phyloP scores from a whole-genome alignment of 805 yeast genomes.

The Yamadazyma phyllophila region DNA sequence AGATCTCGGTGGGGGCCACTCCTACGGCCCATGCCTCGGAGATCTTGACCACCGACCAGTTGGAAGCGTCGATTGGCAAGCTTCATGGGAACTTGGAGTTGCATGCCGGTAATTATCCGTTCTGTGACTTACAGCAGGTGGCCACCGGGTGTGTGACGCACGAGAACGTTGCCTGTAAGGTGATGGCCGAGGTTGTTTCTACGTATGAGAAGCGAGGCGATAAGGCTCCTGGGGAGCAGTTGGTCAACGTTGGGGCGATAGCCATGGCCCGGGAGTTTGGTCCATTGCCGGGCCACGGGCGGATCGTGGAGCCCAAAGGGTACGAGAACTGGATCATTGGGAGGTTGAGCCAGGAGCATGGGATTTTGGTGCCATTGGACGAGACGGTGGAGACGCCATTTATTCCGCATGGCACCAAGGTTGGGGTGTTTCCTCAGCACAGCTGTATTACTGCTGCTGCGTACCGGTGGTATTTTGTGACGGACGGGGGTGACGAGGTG shows the following conservation, averaged over 20 bases:
- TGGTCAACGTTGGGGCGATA: slow-evolving; percentile 72
- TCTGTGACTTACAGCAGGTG: slow-evolving; percentile 75
- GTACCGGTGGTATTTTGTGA: slow-evolving; percentile 55
- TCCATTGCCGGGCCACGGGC: slow-evolving; percentile 59
- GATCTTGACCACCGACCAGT: slow-evolving; percentile 19
- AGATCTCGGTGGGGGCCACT: slow-evolving; percentile 76
- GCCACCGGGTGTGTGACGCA: slow-evolving; percentile 61
- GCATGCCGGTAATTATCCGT: slow-evolving; percentile 80
- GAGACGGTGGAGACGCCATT: slow-evolving; percentile 27
- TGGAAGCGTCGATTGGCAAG: slow-evolving; percentile 18
- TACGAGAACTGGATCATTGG: slow-evolving; percentile 63
- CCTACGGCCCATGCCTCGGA: slow-evolving; percentile 70
- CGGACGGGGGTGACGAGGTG: slow-evolving; percentile 42
- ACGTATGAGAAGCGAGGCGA: slow-evolving; percentile 55
- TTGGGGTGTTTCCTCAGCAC: slow-evolving; percentile 65
- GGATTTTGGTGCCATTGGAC: slow-evolving; percentile 54
- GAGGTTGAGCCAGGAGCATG: slow-evolving; percentile 77
- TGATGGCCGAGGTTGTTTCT: slow-evolving; percentile 56
- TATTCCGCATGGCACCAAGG: slow-evolving; percentile 54
- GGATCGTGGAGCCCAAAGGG: slow-evolving; percentile 35
- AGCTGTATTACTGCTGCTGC: slow-evolving; percentile 68
- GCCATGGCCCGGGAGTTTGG: slow-evolving; percentile 66
- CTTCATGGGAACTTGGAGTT: slow-evolving; percentile 53
- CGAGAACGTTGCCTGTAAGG: slow-evolving; percentile 62
- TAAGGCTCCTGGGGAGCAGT: slow-evolving; percentile 53